Evolutionary conservation across 495 filamentous ascomycete species (phyloP).

Genomic region (Neurospora terricola): DNA sequence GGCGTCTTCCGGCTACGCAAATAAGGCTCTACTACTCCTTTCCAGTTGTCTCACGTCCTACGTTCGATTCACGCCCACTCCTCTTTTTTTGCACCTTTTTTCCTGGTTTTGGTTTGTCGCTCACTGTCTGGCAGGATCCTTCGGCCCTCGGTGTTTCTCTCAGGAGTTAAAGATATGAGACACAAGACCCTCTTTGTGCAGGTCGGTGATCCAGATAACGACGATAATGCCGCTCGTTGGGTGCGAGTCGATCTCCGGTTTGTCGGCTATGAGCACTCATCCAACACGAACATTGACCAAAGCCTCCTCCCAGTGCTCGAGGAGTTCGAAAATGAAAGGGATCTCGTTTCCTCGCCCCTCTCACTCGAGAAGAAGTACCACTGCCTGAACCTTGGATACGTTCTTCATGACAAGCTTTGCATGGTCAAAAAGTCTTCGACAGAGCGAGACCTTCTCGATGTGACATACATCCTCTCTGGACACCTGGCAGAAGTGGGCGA

Average conservation of each 20-base stretch:
- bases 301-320: background rate
- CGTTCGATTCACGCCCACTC: background rate
- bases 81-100: background rate
- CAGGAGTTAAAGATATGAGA: background rate
- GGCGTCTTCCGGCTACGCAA: background rate
- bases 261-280: background rate
- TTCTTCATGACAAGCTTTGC: background rate
- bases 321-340: background rate
- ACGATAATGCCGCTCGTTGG: background rate
- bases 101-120: background rate
- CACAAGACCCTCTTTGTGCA: background rate
- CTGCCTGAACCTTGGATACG: background rate
- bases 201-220: background rate
- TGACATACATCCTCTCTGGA: background rate
- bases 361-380: background rate
- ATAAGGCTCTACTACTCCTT: background rate
- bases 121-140: background rate
- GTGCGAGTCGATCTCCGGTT: background rate
- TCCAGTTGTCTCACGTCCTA: background rate
- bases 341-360: background rate
- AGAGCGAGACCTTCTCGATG: background rate
- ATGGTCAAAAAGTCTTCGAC: background rate
- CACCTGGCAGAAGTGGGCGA: background rate
- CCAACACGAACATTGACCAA: background rate
- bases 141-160: background rate